Percentiles rank a stretch among this genome's conserved stretches.
Conservation (phyloP, 352 stramenopile genomes). For the Globisporangium rhizosaccharum region DNA sequence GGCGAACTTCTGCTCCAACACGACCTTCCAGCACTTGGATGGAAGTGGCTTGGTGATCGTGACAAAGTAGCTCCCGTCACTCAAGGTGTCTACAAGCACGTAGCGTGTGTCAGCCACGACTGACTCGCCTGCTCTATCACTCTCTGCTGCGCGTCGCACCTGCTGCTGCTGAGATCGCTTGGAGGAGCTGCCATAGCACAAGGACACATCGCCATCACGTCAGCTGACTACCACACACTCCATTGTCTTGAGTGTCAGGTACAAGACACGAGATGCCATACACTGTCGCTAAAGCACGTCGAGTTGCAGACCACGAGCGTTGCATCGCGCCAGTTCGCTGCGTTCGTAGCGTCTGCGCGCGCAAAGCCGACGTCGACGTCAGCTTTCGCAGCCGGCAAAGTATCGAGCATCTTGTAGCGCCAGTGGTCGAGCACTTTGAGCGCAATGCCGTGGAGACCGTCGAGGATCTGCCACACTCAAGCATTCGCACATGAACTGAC, state of each 20-base stretch:
- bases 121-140: neutral
- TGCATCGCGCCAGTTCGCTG: constrained; percentile 49
- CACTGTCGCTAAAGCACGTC: constrained; percentile 67
- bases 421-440: constrained; percentile 60
- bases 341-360: constrained; percentile 40
- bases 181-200: constrained; percentile 18
- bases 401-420: constrained; percentile 60
- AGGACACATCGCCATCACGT: neutral
- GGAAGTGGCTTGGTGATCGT: constrained; percentile 51
- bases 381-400: constrained; percentile 36
- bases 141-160: neutral
- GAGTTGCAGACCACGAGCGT: constrained; percentile 65
- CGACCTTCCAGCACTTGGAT: constrained; percentile 51
- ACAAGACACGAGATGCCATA: constrained; percentile 12
- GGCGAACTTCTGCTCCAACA: constrained; percentile 53
- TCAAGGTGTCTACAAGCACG: constrained; percentile 26
- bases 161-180: constrained; percentile 18
- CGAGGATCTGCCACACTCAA: constrained; percentile 24
- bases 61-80: constrained; percentile 51
- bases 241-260: neutral
- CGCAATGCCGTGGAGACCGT: constrained; percentile 51
- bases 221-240: neutral
- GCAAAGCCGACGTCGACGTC: constrained; percentile 53
- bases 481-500: neutral
- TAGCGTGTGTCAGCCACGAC: neutral